Base-by-base conservation (phyloP, 345 rosid genomes). In the Carallia brachiata region DNA sequence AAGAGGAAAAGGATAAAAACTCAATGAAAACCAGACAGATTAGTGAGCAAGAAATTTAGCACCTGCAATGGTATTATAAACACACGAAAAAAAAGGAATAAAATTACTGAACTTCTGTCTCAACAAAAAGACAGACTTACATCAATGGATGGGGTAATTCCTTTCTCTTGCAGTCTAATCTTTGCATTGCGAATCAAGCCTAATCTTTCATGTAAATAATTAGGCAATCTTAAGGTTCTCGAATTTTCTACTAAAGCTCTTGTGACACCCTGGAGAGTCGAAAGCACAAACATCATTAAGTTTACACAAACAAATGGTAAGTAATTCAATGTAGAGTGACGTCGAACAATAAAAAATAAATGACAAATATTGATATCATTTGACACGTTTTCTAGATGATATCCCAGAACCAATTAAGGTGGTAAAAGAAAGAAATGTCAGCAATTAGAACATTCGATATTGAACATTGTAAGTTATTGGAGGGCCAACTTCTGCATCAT, bases 121-220 rank as follows among this genome's bases (percentile, higher is more conserved):
- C 31, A 39, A 52, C 30, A 48, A 18, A 57, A 32, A 12, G 59
- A 36, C 67, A 36, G 61, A 83, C 90, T 90, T 89, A 91, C 98
- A 72, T 88, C 96, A 74, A 91, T 84, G 30, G 98, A 82, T 48
- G 98, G 97, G 52, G 83, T 80, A 47, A 94, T 79, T 74, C 98
- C 98, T 79, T 88, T 90, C 77, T 84, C 95, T 83, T 84, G 87
- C 68, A 94, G 87, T 79, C 83, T 88, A 69, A 83, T 78, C 86
- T 85, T 95, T n/a, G 99, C 97, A 78, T 88, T 90, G 70, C 93
- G 86, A 78, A 95, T 89, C 52, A 90, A 69, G 66, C 97, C 89
- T 6, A 95, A 81, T 76, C 99, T 85, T 77, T 86, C 99, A 55
- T 88, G 97, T 62, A 95, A 67, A 84, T 95, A 84, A 69, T 87